Percentiles rank a stretch among this genome's conserved stretches.
These are phyloP conservation scores for Pythium aristosporum DNA, from an alignment of 352 stramenopile genomes.

Conservation along the genomic window DNA sequence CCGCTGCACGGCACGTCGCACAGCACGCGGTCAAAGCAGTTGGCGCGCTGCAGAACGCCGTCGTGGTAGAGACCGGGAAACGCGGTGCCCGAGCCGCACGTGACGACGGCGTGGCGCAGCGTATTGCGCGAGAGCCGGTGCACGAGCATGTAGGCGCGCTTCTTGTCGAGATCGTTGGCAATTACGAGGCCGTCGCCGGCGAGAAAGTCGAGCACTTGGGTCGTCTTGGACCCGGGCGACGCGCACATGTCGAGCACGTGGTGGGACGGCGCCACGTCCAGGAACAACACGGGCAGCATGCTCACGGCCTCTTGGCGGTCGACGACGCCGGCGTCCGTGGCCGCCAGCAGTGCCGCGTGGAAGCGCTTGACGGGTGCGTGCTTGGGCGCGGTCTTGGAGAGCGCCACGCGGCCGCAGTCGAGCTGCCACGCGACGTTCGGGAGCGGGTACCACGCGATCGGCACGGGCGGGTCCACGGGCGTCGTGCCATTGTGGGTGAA, in stretches of 20 bases:
- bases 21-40: slow-evolving; percentile 96
- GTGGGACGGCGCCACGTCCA: slow-evolving; percentile 90
- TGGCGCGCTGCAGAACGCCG: slow-evolving; percentile 33
- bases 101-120: slow-evolving; percentile 74
- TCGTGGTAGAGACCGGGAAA: slow-evolving; percentile 89
- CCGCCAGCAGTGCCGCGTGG: slow-evolving; percentile 91
- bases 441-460: slow-evolving; percentile 78
- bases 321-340: slow-evolving; percentile 90
- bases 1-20: slow-evolving; percentile 98
- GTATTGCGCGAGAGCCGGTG: slow-evolving; percentile 87
- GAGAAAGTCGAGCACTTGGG: slow-evolving; percentile 93
- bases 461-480: slow-evolving; percentile 63
- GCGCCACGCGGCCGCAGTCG: slow-evolving; percentile 74
- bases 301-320: slow-evolving; percentile 97
- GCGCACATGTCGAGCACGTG: slow-evolving; percentile 81
- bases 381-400: slow-evolving; percentile 84
- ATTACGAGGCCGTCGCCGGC: slow-evolving; percentile 81
- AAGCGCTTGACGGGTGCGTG: slow-evolving; percentile 85
- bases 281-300: slow-evolving; percentile 96
- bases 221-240: slow-evolving; percentile 98
- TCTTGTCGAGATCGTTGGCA: slow-evolving; percentile 95
- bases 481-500: slow-evolving; percentile 48
- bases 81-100: slow-evolving; percentile 90
- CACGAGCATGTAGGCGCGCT: slow-evolving; percentile 96
- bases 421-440: slow-evolving; percentile 80